phyloP scores from a whole-genome alignment of 2,329 filamentous ascomycete species.

The Chaetoscypha palmicola region DNA sequence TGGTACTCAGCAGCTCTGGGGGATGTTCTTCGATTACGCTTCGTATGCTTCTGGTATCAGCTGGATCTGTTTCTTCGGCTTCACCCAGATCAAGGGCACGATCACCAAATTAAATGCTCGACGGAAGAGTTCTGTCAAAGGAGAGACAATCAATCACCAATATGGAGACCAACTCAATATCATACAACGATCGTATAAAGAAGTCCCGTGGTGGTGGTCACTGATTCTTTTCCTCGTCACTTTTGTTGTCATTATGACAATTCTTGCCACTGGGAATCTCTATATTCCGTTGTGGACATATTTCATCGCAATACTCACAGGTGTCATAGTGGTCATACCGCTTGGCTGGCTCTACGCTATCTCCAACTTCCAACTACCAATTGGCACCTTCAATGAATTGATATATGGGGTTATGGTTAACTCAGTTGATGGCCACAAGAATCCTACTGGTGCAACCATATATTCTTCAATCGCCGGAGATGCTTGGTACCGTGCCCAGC shows the following conservation, averaged over 20 bases:
- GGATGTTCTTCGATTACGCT: slow-evolving; percentile 54
- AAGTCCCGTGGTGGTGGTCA: slow-evolving; percentile 56
- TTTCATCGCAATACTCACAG: slow-evolving; percentile 48
- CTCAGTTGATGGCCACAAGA: slow-evolving; percentile 42
- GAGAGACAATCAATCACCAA: slow-evolving; percentile 43
- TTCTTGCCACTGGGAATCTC: slow-evolving; percentile 43
- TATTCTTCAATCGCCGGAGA: slow-evolving; percentile 55
- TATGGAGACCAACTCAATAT: slow-evolving; percentile 53
- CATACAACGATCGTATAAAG: slow-evolving; percentile 48
- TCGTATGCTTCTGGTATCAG: slow-evolving; percentile 50
- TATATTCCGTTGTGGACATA: slow-evolving; percentile 56
- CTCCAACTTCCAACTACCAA: slow-evolving; percentile 47
- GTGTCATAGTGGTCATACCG: slow-evolving; percentile 44
- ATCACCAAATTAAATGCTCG: slow-evolving; percentile 38
- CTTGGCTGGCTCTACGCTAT: slow-evolving; percentile 54
- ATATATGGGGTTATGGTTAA: slow-evolving; percentile 55
- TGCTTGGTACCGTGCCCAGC: slow-evolving; percentile 53
- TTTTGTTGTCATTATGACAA: slow-evolving; percentile 43
- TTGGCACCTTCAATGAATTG: slow-evolving; percentile 53
- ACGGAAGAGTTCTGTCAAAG: slow-evolving; percentile 24
- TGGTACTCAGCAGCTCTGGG: slow-evolving; percentile 50
- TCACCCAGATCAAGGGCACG: slow-evolving; percentile 39
- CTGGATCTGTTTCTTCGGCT: slow-evolving; percentile 53
- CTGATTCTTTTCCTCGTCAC: slow-evolving; percentile 41
- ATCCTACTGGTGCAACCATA: slow-evolving; percentile 49